Evolutionary conservation across 1,284 basidiomycete species (phyloP), one percentile per base, ranked within the genome.

Genomic region (Marasmius sp.): DNA sequence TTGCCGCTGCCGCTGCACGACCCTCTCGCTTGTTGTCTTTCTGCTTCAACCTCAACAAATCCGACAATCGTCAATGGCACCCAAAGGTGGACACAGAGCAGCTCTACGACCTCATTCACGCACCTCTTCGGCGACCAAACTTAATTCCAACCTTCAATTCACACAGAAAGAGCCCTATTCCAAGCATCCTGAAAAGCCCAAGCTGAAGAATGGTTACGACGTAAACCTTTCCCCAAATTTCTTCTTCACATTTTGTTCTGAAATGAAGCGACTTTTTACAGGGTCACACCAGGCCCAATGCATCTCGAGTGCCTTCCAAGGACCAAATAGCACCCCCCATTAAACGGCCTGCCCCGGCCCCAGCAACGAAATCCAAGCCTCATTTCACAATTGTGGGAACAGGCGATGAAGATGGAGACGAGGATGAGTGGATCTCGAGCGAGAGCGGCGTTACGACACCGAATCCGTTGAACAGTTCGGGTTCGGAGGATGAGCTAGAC

Each of bases 371-470:
- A 65, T 73, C 76, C 34, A 86, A 84, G 70, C 69, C 75, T 34
- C 86, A 82, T 3, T 91, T 91, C 68, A 83, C 84, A 20, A 79
- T 85, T 20, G 82, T 77, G 62, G 77, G 78, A 57, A 77, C 74
- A 54, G 78, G 72, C 27, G 82, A 83, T 55, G 84, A 81, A 16
- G 86, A 88, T 45, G 88, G 85, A 18, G 79, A 80, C 48, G 80
- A 81, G 18, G 86, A 89, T 59, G 90, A 86, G 64, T 91, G 89
- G 88, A 80, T 89, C 1, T 90, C 88, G 18, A 89, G 85, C 69
- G 89, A 89, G 71, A 91, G 88, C 67, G 89, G 88, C 14, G 86
- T 84, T 0, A 87, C 77, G 2, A 91, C 89, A 2, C 89, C 90
- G 9, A 82, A 81, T 63, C 72, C 78, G 50, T 69, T 77, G 47